phyloP scores from a whole-genome alignment of 1,284 basidiomycete species.

The Meira miltonrushii region DNA sequence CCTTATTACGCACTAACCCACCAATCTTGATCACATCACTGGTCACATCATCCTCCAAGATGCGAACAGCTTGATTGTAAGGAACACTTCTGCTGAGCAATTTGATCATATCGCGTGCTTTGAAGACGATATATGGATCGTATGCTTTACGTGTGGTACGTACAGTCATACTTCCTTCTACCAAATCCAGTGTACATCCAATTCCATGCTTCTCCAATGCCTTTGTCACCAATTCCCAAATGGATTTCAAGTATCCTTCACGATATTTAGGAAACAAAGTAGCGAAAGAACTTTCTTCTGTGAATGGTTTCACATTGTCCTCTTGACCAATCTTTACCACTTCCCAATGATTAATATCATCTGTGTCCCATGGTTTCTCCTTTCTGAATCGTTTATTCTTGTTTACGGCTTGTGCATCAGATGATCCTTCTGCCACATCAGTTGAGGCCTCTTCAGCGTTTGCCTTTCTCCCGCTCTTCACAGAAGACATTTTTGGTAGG shows the following conservation, averaged over 20 bases:
- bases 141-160: conserved; percentile 93
- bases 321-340: conserved; percentile 66
- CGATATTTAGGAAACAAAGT: conserved; percentile 98
- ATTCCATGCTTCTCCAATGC: conserved; percentile 78
- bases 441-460: background rate
- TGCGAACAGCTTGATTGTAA: conserved; percentile 74
- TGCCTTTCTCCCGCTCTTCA: background rate
- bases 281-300: conserved; percentile 93
- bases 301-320: conserved; percentile 75
- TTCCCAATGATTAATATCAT: conserved; percentile 99
- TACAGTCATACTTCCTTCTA: conserved; percentile 96
- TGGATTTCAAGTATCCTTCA: conserved; percentile 89
- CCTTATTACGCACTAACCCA: conserved; percentile 87
- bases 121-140: conserved; percentile 92
- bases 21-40: conserved; percentile 99
- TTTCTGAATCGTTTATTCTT: conserved; percentile 52
- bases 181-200: conserved; percentile 84
- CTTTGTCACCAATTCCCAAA: conserved; percentile 87
- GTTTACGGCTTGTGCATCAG: conserved; percentile 15
- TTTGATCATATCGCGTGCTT: conserved; percentile 93
- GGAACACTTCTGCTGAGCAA: conserved; percentile 87
- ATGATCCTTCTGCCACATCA: background rate
- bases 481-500: background rate
- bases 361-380: conserved; percentile 76
- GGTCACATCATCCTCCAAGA: conserved; percentile 81